Evolutionary conservation across 2,329 filamentous ascomycete genomes (phyloP), one percentile per base, ranked within the genome.

Genomic region (Hypoxylon sp.): DNA sequence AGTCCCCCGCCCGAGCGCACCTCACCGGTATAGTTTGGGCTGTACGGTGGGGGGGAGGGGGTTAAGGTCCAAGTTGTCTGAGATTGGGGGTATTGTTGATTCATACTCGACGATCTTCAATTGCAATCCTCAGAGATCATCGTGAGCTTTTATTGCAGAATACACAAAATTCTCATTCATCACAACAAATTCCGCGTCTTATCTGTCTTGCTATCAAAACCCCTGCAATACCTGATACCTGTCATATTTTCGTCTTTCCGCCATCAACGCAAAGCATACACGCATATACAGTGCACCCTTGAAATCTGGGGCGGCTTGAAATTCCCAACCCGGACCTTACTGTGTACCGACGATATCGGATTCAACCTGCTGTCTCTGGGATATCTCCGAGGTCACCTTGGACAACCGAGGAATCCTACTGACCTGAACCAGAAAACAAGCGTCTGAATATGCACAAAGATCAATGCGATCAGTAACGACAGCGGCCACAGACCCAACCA

Each of bases 401-500:
- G 12, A 56, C 30, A 48, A 20, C 36, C 38, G 26, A 53, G 26
- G 20, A 49, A 46, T 50, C 48, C 54, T 51, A 24, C 32, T 16
- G 59, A 56, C 44, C 18, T 53, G 14, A 38, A 14, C 45, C 40
- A 26, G 16, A 16, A n/a, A 20, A 44, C 18, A 18, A 24, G 6
- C 38, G 33, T 42, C 20, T 32, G 28, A 42, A 36, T 42, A 62
- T 50, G 40, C 50, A 42, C 11, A 59, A 40, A 50, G 49, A 48
- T 51, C 28, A 32, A 49, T 38, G 38, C 22, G 51, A 50, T 36
- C 58, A 62, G 40, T 59, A 32, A 56, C 42, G 26, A 22, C 45
- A 32, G 20, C 42, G 18, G 52, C 32, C 51, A 18, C 49, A 26
- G 49, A 54, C 46, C 49, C 51, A 53, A 66, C 56, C 63, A 55